Percentiles rank a stretch among this genome's conserved stretches.
Conservation (phyloP, 2,329 filamentous ascomycete species). For the Colletotrichum tropicale region DNA sequence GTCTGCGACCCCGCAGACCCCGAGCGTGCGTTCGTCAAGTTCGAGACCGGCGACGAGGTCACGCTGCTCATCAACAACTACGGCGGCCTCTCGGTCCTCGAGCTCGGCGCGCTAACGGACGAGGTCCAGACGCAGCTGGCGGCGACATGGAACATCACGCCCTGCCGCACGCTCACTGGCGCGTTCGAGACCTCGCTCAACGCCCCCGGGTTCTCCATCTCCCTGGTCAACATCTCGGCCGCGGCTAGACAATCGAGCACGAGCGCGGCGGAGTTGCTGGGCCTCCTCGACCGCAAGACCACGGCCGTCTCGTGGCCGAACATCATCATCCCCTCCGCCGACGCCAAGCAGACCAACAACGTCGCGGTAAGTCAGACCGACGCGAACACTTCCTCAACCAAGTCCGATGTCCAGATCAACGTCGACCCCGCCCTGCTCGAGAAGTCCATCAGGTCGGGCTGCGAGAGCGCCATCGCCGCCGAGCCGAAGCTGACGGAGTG, state of each 20-base stretch:
- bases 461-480: conserved; percentile 36
- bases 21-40: conserved; percentile 57
- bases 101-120: conserved; percentile 58
- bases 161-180: conserved; percentile 49
- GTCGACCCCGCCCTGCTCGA: conserved; percentile 32
- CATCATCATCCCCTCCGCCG: not conserved
- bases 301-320: conserved; percentile 56
- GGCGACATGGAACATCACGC: conserved; percentile 51
- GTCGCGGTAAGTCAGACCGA: not conserved
- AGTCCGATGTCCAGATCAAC: not conserved
- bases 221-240: conserved; percentile 52
- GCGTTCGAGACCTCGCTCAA: conserved; percentile 59
- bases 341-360: not conserved
- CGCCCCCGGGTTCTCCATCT: conserved; percentile 60
- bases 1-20: conserved; percentile 55
- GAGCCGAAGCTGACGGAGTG: conserved; percentile 35
- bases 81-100: conserved; percentile 58
- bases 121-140: conserved; percentile 54
- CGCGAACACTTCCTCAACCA: not conserved
- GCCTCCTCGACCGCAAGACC: conserved; percentile 53
- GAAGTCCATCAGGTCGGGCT: conserved; percentile 28
- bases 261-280: conserved; percentile 41
- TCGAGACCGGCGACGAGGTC: conserved; percentile 46
- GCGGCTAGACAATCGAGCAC: conserved; percentile 29
- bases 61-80: conserved; percentile 63